Conservation (phyloP, 2,329 filamentous ascomycete genomes). For the Alternaria atra region DNA sequence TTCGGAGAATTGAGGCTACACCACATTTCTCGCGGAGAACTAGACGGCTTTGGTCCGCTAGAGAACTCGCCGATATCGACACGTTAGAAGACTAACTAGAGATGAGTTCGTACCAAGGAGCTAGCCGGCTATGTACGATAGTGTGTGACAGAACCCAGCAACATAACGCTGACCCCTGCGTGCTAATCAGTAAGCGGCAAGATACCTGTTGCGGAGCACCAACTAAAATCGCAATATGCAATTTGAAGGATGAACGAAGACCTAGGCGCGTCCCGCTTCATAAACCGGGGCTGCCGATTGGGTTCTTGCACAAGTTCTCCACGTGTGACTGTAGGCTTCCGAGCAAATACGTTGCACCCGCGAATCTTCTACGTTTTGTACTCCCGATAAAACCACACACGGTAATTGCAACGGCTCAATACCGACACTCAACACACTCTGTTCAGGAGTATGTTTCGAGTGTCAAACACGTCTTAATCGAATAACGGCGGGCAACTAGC, state of each 20-base stretch:
- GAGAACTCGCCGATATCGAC: slow-evolving; percentile 13
- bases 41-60: slow-evolving; percentile 7
- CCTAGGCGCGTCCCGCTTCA: not conserved
- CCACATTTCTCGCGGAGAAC: not conserved
- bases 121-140: slow-evolving; percentile 7
- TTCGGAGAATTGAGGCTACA: slow-evolving; percentile 9
- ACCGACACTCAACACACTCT: not conserved
- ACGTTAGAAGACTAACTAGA: slow-evolving; percentile 3
- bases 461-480: not conserved
- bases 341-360: slow-evolving; percentile 3
- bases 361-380: slow-evolving; percentile 17
- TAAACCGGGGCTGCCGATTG: slow-evolving; percentile 3
- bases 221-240: not conserved
- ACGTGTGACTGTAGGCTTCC: slow-evolving; percentile 10
- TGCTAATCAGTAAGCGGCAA: slow-evolving; percentile 8
- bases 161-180: not conserved
- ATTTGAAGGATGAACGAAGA: not conserved
- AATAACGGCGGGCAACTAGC: not conserved
- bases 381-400: slow-evolving; percentile 5
- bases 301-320: slow-evolving; percentile 1
- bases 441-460: not conserved
- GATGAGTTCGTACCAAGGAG: not conserved
- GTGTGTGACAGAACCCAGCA: slow-evolving; percentile 7
- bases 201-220: slow-evolving; percentile 9
- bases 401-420: not conserved